Evolutionary conservation across 176 grass and related monocot species (phyloP).

Genomic region (Musa schizocarpa): DNA sequence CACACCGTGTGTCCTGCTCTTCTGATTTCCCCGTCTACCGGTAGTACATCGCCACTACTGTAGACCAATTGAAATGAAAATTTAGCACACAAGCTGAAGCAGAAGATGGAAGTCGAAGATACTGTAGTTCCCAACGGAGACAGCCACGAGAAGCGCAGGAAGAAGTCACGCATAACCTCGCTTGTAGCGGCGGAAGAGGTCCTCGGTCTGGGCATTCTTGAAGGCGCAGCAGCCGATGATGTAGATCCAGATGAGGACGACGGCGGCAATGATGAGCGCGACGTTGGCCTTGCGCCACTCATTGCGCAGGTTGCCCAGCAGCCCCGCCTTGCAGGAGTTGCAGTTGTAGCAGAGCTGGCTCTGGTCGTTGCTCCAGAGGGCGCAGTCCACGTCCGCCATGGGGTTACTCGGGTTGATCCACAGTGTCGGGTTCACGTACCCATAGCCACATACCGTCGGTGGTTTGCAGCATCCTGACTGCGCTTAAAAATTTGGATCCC

Average conservation of each 20-base stretch:
- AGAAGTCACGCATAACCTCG: too few relatives aligned
- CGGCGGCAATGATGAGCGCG: slow-evolving; percentile 41
- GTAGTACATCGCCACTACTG: too few relatives aligned
- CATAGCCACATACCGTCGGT: slow-evolving; percentile 61
- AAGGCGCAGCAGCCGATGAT: slow-evolving; percentile 74
- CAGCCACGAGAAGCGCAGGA: too few relatives aligned
- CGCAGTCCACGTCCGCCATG: slow-evolving; percentile 47
- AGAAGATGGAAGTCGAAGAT: too few relatives aligned
- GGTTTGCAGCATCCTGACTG: slow-evolving; percentile 89
- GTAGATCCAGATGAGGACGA: slow-evolving; percentile 68
- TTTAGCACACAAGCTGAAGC: too few relatives aligned
- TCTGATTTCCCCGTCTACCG: too few relatives aligned
- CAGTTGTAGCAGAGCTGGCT: slow-evolving; percentile 58
- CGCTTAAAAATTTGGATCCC: neutral
- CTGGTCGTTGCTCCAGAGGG: slow-evolving; percentile 59
- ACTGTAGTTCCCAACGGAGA: too few relatives aligned
- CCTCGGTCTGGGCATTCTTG: slow-evolving; percentile 68
- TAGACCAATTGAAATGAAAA: too few relatives aligned
- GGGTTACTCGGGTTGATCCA: slow-evolving; percentile 56
- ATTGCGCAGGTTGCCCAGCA: slow-evolving; percentile 48
- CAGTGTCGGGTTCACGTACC: slow-evolving; percentile 55
- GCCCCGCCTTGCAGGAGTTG: slow-evolving; percentile 60
- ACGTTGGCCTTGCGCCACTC: slow-evolving; percentile 68
- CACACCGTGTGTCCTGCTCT: too few relatives aligned
- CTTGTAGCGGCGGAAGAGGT: slow-evolving; percentile 40